Percentiles rank a stretch among this genome's conserved stretches.
Conservation (phyloP, 331 rosid species). For the Malus hybrid region DNA sequence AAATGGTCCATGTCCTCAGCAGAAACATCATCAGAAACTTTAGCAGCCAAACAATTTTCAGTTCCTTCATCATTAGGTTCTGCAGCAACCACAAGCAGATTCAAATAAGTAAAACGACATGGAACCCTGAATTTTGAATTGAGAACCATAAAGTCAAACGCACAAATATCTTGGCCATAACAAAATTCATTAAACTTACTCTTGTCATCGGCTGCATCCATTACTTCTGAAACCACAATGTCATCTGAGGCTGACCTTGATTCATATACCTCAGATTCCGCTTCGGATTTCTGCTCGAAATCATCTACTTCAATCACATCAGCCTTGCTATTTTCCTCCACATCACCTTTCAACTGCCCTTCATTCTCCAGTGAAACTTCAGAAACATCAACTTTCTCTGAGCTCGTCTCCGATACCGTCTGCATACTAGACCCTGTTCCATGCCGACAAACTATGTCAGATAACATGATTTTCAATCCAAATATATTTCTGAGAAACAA, state of each 20-base stretch:
- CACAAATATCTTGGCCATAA: neutral
- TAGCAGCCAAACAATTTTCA: neutral
- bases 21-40: slow-evolving; percentile 4
- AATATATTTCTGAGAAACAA: neutral
- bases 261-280: neutral
- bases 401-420: slow-evolving; percentile 5
- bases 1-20: neutral
- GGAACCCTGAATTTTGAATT: neutral
- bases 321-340: neutral
- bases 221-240: neutral
- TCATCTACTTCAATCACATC: neutral
- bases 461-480: neutral
- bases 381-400: slow-evolving; percentile 12
- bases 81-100: slow-evolving; percentile 15
- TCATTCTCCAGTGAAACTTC: slow-evolving; percentile 13
- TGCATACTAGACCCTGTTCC: slow-evolving; percentile 26
- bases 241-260: neutral
- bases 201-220: slow-evolving; percentile 6
- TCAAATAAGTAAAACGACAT: neutral
- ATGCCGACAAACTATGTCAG: neutral
- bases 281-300: neutral
- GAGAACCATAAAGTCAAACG: neutral
- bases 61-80: slow-evolving; percentile 12
- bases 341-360: neutral
- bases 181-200: neutral